Percentiles rank a stretch among this genome's conserved stretches.
Conservation (phyloP, 805 yeast species). For the Zygosaccharomyces lentus region DNA sequence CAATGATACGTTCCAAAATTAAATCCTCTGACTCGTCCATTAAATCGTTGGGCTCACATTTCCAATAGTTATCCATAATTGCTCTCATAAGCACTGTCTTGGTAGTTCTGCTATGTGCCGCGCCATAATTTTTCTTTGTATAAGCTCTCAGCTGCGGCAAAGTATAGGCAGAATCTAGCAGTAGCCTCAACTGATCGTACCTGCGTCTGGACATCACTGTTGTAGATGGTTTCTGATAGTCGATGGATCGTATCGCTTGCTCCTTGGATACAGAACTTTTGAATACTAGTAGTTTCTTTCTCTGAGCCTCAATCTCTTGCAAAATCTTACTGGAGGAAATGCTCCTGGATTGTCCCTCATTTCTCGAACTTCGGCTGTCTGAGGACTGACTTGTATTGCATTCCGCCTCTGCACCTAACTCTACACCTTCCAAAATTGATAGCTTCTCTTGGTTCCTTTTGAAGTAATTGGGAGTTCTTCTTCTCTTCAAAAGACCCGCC, state of each 20-base stretch:
- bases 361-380: background rate
- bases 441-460: slow-evolving; percentile 10
- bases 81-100: slow-evolving; percentile 16
- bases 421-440: slow-evolving; percentile 31
- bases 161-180: slow-evolving; percentile 27
- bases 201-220: slow-evolving; percentile 20
- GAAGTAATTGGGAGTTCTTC: slow-evolving; percentile 15
- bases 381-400: background rate
- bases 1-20: slow-evolving; percentile 23
- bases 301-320: slow-evolving; percentile 21
- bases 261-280: slow-evolving; percentile 23
- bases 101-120: slow-evolving; percentile 8
- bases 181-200: slow-evolving; percentile 19
- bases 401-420: slow-evolving; percentile 12
- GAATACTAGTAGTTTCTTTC: slow-evolving; percentile 24
- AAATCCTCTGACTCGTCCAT: slow-evolving; percentile 22
- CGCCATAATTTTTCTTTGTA: slow-evolving; percentile 14
- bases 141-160: slow-evolving; percentile 27
- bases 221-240: slow-evolving; percentile 24
- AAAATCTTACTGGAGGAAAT: slow-evolving; percentile 11
- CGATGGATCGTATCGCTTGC: slow-evolving; percentile 29
- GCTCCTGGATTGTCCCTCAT: background rate
- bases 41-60: slow-evolving; percentile 16
- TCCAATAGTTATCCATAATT: slow-evolving; percentile 23
- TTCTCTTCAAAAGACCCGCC: slow-evolving; percentile 23